Evolutionary conservation across 768 basidiomycete species (phyloP).

Genomic region (Leccinum rimulosum): DNA sequence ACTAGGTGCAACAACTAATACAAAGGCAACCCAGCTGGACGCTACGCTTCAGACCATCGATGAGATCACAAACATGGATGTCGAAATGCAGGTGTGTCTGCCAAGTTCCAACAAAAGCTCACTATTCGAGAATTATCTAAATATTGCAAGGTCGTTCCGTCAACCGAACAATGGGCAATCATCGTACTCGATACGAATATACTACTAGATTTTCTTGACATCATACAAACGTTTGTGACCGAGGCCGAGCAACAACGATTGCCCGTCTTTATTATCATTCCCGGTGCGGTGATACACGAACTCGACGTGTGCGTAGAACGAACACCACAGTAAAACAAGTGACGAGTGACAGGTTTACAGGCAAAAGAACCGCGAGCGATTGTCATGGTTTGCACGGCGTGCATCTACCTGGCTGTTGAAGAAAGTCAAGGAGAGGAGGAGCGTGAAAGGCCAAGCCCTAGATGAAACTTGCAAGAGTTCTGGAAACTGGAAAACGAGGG

Average conservation of each 20-base stretch:
- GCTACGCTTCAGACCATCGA: conserved; percentile 52
- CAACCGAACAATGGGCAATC: conserved; percentile 42
- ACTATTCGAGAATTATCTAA: background rate
- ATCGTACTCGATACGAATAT: conserved; percentile 81
- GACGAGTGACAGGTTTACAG: conserved; percentile 21
- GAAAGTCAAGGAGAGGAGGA: conserved; percentile 54
- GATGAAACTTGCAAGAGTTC: conserved; percentile 61
- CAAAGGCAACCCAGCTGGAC: conserved; percentile 19
- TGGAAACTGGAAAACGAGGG: conserved; percentile 57
- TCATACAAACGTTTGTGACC: conserved; percentile 60
- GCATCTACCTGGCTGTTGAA: conserved; percentile 68
- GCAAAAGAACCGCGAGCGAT: conserved; percentile 38
- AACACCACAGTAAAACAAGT: background rate
- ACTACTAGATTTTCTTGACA: conserved; percentile 63
- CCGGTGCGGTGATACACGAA: conserved; percentile 73
- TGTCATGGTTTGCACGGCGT: conserved; percentile 65
- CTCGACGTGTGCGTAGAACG: conserved; percentile 58
- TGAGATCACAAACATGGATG: conserved; percentile 59
- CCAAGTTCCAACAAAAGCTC: background rate
- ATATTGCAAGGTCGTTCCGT: conserved; percentile 35
- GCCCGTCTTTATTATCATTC: conserved; percentile 65
- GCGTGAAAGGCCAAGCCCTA: conserved; percentile 59
- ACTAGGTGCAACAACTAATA: conserved; percentile 3
- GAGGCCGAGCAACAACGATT: conserved; percentile 50
- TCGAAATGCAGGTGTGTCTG: conserved; percentile 66